Evolutionary conservation across 805 yeast species (phyloP), one percentile per base, ranked within the genome.

Genomic region (Candida piceae): DNA sequence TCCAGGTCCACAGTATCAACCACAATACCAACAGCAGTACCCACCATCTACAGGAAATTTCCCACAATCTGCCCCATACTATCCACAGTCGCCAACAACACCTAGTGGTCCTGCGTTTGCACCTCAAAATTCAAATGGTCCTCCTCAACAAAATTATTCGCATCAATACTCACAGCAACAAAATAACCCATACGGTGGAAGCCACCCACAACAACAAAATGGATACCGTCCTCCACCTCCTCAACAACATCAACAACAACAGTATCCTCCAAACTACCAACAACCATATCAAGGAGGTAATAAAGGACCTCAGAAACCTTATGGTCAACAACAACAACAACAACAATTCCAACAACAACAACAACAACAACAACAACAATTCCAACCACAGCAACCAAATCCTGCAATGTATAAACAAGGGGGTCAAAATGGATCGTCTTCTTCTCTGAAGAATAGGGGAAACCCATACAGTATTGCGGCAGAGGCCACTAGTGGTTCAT

Each of bases 391-490:
- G 13, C 34, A 31, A 18, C 50, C 44, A n/a, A 48, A 44, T 25
- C 46, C 39, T 31, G 45, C 34, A 23, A 37, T 10, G 20, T 38
- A 32, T 13, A 33, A 39, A 15, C 46, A 43, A 23, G 25, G 28
- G 12, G 9, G 22, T 20, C 6, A 20, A 20, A 18, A 18, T 18
- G 15, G 30, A 29, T 20, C 28, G 30, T 21, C 28, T 24, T n/a
- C 43, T 30, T 20, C 39, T 27, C 34, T 34, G 35, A 35, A 28
- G 31, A 33, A 26, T 34, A 40, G 16, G 6, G 34, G 34, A 16
- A 39, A 34, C 23, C 50, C 50, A 8, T 45, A 46, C 27, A 39
- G 45, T 9, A 31, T 45, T 32, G 48, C 48, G 16, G 39, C 41
- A 33, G 31, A 52, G n/a, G n/a, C n/a, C n/a, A n/a, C n/a, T n/a